These are phyloP conservation scores for Leucosporidium yakuticum DNA, from an alignment of 768 basidiomycete genomes.

Conservation along the genomic window DNA sequence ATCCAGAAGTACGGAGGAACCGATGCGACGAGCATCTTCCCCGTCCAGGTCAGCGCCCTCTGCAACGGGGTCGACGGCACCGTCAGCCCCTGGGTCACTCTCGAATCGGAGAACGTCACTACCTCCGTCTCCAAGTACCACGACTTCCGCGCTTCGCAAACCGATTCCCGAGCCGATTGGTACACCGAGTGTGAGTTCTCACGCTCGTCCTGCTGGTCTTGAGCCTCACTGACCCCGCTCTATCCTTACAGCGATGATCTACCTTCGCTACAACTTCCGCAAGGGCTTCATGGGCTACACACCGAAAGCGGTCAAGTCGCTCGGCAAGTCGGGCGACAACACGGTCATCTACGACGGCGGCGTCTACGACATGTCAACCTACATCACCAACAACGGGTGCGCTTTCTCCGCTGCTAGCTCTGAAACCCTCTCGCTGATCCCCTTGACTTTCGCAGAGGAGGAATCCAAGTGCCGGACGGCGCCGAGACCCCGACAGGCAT, in stretches of 20 bases:
- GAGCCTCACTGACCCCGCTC: background rate
- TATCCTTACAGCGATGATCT: constrained; percentile 55
- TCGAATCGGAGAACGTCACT: constrained; percentile 65
- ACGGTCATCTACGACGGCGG: constrained; percentile 81
- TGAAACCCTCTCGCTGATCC: background rate
- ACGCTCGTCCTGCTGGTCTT: constrained; percentile 22
- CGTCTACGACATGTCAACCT: constrained; percentile 80
- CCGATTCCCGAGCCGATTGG: constrained; percentile 94
- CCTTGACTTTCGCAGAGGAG: constrained; percentile 20
- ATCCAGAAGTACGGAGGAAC: constrained; percentile 58
- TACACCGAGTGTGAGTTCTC: constrained; percentile 64
- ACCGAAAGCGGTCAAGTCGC: constrained; percentile 55
- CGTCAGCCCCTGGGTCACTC: constrained; percentile 74
- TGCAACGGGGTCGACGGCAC: constrained; percentile 78
- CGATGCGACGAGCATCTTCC: constrained; percentile 72
- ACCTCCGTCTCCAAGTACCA: constrained; percentile 79
- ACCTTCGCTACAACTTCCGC: constrained; percentile 80
- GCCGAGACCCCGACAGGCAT: constrained; percentile 39
- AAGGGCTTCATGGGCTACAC: constrained; percentile 83
- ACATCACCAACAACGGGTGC: constrained; percentile 57
- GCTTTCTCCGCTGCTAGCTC: constrained; percentile 16
- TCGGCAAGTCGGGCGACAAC: constrained; percentile 49
- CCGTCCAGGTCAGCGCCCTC: constrained; percentile 90
- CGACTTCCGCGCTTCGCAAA: constrained; percentile 84
- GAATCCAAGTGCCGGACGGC: constrained; percentile 39